Evolutionary conservation across 1,139 yeast genomes (phyloP).

Genomic region (Yamadazyma mexicana): DNA sequence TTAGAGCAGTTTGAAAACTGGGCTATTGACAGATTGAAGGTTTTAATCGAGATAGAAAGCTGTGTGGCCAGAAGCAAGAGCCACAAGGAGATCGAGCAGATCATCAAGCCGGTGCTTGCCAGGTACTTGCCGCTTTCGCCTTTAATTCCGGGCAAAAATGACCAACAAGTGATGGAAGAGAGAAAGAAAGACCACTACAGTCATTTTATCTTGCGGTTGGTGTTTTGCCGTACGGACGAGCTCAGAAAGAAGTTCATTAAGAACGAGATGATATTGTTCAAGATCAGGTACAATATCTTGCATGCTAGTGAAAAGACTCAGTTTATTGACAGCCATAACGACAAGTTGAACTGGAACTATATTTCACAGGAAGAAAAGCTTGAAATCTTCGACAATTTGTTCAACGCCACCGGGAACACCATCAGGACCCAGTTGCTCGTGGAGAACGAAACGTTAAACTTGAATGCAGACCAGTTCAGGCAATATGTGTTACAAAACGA

Average conservation of each 20-base stretch:
- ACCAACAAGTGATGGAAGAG: slow-evolving; percentile 45
- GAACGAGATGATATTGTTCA: slow-evolving; percentile 75
- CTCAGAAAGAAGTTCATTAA: slow-evolving; percentile 74
- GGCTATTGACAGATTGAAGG: slow-evolving; percentile 90
- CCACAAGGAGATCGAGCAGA: slow-evolving; percentile 61
- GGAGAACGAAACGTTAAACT: slow-evolving; percentile 30
- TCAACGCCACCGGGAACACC: slow-evolving; percentile 48
- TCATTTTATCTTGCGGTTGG: slow-evolving; percentile 82
- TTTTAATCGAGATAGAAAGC: slow-evolving; percentile 82
- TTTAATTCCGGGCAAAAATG: slow-evolving; percentile 24
- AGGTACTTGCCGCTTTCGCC: slow-evolving; percentile 63
- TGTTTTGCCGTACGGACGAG: slow-evolving; percentile 89
- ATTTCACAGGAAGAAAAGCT: slow-evolving; percentile 64
- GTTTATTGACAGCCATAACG: slow-evolving; percentile 56
- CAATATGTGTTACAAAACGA: slow-evolving; percentile 50
- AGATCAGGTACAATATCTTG: slow-evolving; percentile 64
- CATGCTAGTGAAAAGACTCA: slow-evolving; percentile 70
- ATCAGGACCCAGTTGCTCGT: slow-evolving; percentile 30
- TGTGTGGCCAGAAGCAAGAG: slow-evolving; percentile 65
- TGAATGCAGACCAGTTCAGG: slow-evolving; percentile 44
- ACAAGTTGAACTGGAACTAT: slow-evolving; percentile 68
- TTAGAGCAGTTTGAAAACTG: slow-evolving; percentile 89
- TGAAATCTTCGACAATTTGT: slow-evolving; percentile 49
- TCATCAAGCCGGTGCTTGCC: slow-evolving; percentile 64
- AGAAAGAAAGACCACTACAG: slow-evolving; percentile 89